A percentile compares a stretch with the other conserved stretches of the same genome.
Evolutionary conservation across 352 stramenopile species (phyloP).

Genomic region (Phytophthora chlamydospora): DNA sequence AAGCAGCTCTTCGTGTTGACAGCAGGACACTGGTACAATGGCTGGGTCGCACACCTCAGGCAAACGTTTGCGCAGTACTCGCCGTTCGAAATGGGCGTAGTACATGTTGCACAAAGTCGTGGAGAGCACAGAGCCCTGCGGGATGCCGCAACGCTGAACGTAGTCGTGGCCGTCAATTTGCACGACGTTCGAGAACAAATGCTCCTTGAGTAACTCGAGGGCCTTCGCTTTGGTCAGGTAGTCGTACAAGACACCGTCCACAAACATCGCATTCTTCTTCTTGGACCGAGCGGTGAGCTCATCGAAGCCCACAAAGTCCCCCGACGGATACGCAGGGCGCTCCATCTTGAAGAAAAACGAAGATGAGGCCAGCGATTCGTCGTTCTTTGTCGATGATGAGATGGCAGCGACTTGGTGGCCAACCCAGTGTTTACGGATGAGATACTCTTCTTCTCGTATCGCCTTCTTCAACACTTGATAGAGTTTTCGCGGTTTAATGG

Average conservation of each 20-base stretch:
- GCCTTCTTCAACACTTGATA: slow-evolving; percentile 70
- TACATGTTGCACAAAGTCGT: slow-evolving; percentile 86
- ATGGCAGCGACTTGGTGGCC: slow-evolving; percentile 46
- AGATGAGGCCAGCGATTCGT: slow-evolving; percentile 7
- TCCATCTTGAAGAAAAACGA: slow-evolving; percentile 70
- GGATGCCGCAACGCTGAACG: slow-evolving; percentile 71
- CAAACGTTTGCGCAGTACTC: slow-evolving; percentile 55
- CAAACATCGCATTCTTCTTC: slow-evolving; percentile 58
- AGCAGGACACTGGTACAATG: slow-evolving; percentile 22
- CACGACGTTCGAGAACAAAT: slow-evolving; percentile 65
- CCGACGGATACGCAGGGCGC: slow-evolving; percentile 56
- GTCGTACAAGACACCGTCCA: slow-evolving; percentile 83
- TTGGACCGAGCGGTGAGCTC: slow-evolving; percentile 45
- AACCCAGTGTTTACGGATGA: slow-evolving; percentile 80
- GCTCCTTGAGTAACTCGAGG: slow-evolving; percentile 63
- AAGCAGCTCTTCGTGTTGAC: slow-evolving; percentile 67
- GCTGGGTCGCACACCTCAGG: slow-evolving; percentile 26
- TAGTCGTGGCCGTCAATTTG: slow-evolving; percentile 56
- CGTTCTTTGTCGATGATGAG: slow-evolving; percentile 11
- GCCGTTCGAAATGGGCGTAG: slow-evolving; percentile 77
- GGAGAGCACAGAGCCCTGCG: slow-evolving; percentile 84
- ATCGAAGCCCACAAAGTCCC: slow-evolving; percentile 61
- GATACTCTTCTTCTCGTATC: slow-evolving; percentile 72
- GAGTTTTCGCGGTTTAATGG: slow-evolving; percentile 68
- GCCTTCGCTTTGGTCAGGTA: slow-evolving; percentile 62